Percentiles rank a stretch among this genome's conserved stretches.
phyloP scores from a whole-genome alignment of 345 rosid species.

The Mallotus nudiflorus region DNA sequence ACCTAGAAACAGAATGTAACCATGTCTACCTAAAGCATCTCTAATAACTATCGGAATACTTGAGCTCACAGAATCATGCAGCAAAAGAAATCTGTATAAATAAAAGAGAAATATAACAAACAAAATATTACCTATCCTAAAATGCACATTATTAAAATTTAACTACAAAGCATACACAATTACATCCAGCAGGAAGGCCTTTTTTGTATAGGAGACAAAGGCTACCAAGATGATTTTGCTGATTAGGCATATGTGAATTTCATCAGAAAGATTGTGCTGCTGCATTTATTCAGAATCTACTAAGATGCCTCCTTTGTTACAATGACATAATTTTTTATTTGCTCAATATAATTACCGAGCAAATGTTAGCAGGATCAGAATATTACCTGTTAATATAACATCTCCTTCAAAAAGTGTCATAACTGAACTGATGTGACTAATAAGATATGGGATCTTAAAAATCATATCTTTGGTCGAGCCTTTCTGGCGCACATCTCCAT shows the following conservation, averaged over 20 bases:
- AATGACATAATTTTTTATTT: no score
- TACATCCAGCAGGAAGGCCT: not conserved
- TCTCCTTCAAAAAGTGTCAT: slow-evolving; percentile 93
- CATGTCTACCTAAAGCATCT: no score
- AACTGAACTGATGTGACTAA: slow-evolving; percentile 85
- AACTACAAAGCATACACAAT: not conserved
- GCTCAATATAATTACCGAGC: no score
- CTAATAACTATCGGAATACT: no score
- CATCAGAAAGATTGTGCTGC: not conserved
- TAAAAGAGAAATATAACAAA: not conserved
- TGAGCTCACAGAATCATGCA: no score
- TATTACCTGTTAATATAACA: slow-evolving; percentile 78
- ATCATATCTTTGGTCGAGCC: slow-evolving; percentile 90
- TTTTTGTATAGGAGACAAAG: not conserved
- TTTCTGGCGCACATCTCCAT: slow-evolving; percentile 72
- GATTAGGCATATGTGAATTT: not conserved
- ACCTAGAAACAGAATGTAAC: no score
- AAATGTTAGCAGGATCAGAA: not conserved
- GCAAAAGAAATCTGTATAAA: no score
- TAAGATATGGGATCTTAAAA: slow-evolving; percentile 74
- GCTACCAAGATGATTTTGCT: not conserved
- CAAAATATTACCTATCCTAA: not conserved
- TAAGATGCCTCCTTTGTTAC: not conserved
- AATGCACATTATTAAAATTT: no score
- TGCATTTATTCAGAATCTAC: not conserved